These are phyloP conservation scores for Auriscalpium orientale DNA, from an alignment of 768 basidiomycete genomes.

Conservation along the genomic window DNA sequence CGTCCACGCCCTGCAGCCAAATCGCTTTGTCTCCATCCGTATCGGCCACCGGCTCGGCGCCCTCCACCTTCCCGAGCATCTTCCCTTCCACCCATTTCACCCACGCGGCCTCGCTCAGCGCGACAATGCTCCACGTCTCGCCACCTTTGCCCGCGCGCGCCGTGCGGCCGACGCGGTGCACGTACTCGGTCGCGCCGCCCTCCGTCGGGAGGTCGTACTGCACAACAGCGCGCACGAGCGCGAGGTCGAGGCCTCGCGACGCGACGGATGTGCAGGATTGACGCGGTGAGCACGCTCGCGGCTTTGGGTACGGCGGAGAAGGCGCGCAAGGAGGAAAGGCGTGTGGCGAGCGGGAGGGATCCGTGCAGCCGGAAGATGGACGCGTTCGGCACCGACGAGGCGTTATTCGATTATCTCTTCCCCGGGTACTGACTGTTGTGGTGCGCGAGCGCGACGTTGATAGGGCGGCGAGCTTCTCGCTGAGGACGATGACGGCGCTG, in stretches of 20 bases:
- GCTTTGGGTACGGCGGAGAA: slow-evolving; percentile 49
- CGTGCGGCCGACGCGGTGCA: slow-evolving; percentile 94
- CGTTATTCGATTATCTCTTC: too few species aligned
- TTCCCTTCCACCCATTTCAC: slow-evolving; percentile 81
- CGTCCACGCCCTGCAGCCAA: slow-evolving; percentile 48
- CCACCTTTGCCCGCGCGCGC: slow-evolving; percentile 94
- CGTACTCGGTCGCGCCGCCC: slow-evolving; percentile 91
- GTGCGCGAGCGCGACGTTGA: too few species aligned
- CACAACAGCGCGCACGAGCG: slow-evolving; percentile 86
- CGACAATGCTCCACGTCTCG: slow-evolving; percentile 90
- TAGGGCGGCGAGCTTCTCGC: too few species aligned
- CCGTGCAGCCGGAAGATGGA: slow-evolving; percentile 89
- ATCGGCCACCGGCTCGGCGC: slow-evolving; percentile 21
- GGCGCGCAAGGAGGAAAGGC: slow-evolving; percentile 70
- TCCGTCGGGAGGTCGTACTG: slow-evolving; percentile 98
- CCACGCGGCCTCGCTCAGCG: slow-evolving; percentile 85
- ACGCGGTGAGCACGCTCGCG: slow-evolving; percentile 32
- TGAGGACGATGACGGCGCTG: too few species aligned
- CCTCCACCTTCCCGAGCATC: slow-evolving; percentile 52
- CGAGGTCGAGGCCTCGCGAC: slow-evolving; percentile 94
- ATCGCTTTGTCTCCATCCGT: slow-evolving; percentile 25
- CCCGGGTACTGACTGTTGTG: too few species aligned
- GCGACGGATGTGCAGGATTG: slow-evolving; percentile 95
- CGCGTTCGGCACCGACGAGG: too few species aligned
- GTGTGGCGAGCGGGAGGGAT: slow-evolving; percentile 73